These are phyloP conservation scores for Eustoma russellianum DNA, from an alignment of 257 asterid species.

Conservation along the genomic window DNA sequence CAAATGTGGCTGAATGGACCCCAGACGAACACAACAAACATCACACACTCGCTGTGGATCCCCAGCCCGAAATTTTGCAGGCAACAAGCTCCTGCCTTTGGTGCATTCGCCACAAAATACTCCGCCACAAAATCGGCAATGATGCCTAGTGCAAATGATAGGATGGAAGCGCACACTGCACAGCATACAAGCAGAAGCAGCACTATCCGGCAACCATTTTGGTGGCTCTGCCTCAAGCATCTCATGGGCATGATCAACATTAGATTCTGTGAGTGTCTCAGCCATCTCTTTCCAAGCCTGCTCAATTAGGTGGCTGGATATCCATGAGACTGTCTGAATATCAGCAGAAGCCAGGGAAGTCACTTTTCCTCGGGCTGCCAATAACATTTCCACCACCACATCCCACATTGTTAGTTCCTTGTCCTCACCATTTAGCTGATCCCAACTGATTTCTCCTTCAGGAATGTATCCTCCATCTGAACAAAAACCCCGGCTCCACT, in stretches of 20 bases:
- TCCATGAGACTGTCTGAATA: conserved; percentile 49
- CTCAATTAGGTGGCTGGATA: conserved; percentile 65
- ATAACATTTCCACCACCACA: conserved; percentile 83
- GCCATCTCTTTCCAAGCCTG: conserved; percentile 98
- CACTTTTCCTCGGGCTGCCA: conserved; percentile 88
- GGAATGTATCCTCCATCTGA: conserved; percentile 72
- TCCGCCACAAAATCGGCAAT: conserved; percentile 95
- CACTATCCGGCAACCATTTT: conserved; percentile 94
- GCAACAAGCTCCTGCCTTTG: conserved; percentile 85
- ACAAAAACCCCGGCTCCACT: conserved; percentile 71
- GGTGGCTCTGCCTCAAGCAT: conserved; percentile 89
- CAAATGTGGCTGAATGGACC: conserved; percentile 76
- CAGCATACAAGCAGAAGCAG: conserved; percentile 86
- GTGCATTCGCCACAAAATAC: conserved; percentile 83
- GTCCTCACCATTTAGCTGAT: conserved; percentile 44
- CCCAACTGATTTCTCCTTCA: conserved; percentile 58
- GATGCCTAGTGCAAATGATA: conserved; percentile 96
- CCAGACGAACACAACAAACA: conserved; percentile 89
- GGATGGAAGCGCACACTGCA: conserved; percentile 89
- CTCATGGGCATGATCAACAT: conserved; percentile 48
- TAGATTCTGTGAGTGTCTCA: conserved; percentile 79
- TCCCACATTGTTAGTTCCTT: conserved; percentile 98
- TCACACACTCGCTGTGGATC: conserved; percentile 94
- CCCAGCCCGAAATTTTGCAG: conserved; percentile 58
- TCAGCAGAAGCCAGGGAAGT: conserved; percentile 65